These are phyloP conservation scores for Silene vulgaris DNA, from an alignment of 179 eudicot genomes.

Conservation along the genomic window DNA sequence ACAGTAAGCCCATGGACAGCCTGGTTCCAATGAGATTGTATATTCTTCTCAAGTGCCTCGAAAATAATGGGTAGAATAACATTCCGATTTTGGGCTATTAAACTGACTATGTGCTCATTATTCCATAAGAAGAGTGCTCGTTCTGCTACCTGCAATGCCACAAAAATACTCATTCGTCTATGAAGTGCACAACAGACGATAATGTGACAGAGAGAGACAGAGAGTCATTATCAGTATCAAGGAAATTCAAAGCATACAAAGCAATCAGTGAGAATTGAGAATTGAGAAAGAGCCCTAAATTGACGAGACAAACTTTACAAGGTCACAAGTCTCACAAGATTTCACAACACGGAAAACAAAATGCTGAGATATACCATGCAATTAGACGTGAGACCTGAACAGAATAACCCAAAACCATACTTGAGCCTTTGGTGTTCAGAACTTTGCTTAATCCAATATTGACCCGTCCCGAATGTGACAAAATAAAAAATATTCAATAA, in stretches of 20 bases:
- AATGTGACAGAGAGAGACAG: not conserved
- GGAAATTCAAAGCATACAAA: not conserved
- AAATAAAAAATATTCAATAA: not conserved
- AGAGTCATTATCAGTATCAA: not conserved
- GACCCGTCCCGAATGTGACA: not conserved
- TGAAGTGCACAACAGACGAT: not conserved
- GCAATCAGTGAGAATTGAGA: conserved; percentile 3
- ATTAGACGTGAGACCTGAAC: not conserved
- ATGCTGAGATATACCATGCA: not conserved
- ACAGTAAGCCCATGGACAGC: conserved; percentile 57
- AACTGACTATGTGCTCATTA: conserved; percentile 50
- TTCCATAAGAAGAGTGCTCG: conserved; percentile 67
- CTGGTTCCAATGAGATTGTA: conserved; percentile 57
- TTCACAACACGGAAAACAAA: not conserved
- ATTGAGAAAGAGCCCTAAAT: not conserved
- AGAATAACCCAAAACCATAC: not conserved
- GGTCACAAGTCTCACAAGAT: not conserved
- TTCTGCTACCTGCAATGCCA: conserved; percentile 46
- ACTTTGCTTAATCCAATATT: conserved; percentile 1
- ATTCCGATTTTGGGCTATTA: conserved; percentile 55
- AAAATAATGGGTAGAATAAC: conserved; percentile 56
- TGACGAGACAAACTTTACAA: not conserved
- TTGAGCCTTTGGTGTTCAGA: not conserved
- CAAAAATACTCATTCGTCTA: not conserved
- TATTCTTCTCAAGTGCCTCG: conserved; percentile 56